Evolutionary conservation across 2,329 filamentous ascomycete species (phyloP).

Genomic region (Alternaria sp.): DNA sequence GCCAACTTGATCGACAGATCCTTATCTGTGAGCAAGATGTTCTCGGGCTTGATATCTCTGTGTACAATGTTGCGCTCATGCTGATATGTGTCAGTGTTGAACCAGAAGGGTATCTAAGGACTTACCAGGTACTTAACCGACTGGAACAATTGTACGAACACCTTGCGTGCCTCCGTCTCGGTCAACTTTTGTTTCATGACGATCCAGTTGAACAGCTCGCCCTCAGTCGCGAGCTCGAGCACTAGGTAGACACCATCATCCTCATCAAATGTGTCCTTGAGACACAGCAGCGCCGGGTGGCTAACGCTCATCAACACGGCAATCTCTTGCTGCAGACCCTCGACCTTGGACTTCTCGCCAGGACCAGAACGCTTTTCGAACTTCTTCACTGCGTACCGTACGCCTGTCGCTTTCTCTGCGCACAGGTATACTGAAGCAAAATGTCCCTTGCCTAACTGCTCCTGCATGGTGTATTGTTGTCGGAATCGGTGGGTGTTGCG

Average conservation of each 20-base stretch:
- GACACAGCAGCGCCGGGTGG: slow-evolving; percentile 88
- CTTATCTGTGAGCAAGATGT: slow-evolving; percentile 88
- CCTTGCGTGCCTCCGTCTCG: slow-evolving; percentile 81
- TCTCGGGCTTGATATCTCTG: slow-evolving; percentile 96
- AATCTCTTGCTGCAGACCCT: slow-evolving; percentile 92
- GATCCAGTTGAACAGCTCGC: slow-evolving; percentile 95
- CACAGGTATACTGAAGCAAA: slow-evolving; percentile 94
- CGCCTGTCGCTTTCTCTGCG: slow-evolving; percentile 81
- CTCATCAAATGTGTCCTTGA: slow-evolving; percentile 96
- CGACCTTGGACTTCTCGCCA: slow-evolving; percentile 82
- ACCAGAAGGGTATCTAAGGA: slow-evolving; percentile 2
- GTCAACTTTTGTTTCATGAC: slow-evolving; percentile 87
- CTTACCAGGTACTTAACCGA: slow-evolving; percentile 93
- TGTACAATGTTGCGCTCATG: slow-evolving; percentile 98
- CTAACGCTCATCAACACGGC: slow-evolving; percentile 96
- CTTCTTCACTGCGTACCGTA: slow-evolving; percentile 89
- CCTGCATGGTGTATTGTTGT: slow-evolving; percentile 83
- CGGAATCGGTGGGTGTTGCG: slow-evolving; percentile 73
- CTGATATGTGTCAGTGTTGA: slow-evolving; percentile 57
- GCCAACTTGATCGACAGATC: slow-evolving; percentile 88
- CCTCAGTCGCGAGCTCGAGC: slow-evolving; percentile 86
- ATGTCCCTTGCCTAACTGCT: slow-evolving; percentile 91
- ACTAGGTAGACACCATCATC: slow-evolving; percentile 88
- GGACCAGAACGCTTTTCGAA: slow-evolving; percentile 86
- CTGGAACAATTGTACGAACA: slow-evolving; percentile 91